Base-by-base conservation (phyloP, 1,139 yeast species). In the Geotrichum cucujoidarum region DNA sequence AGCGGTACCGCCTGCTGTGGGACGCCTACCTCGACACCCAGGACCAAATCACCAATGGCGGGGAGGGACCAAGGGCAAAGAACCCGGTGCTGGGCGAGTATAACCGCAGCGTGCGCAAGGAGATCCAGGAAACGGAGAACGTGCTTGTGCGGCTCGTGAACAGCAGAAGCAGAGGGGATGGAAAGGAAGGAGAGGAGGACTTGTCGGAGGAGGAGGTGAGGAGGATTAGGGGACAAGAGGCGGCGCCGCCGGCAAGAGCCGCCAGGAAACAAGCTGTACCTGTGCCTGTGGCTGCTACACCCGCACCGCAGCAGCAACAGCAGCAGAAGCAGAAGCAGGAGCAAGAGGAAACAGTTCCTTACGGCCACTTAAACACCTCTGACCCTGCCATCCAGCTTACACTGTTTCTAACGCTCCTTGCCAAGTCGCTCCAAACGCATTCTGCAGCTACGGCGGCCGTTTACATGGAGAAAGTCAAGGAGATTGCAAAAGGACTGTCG, bases 391-490 rank as follows among this genome's bases (percentile, higher is more conserved):
- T 57, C 14, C 55, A 57, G 29, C 53, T 57, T 17, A 58, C 59
- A 31, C 39, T 59, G 17, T 50, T 62, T 2, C 49, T 61, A n/a
- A 51, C 57, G 18, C 53, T 59, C 18, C 52, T 60, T 31, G 55
- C 58, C 18, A 51, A 58, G 17, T 60, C 60, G 22, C 48, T 60
- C 45, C 55, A 59, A n/a, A n/a, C n/a, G n/a, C n/a, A n/a, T n/a
- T n/a, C n/a, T n/a, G n/a, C n/a, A n/a, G n/a, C n/a, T n/a, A n/a
- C n/a, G n/a, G n/a, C n/a, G n/a, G n/a, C n/a, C n/a, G n/a, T n/a
- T n/a, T n/a, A n/a, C n/a, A n/a, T n/a, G n/a, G n/a, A n/a, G n/a
- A n/a, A n/a, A n/a, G n/a, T n/a, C n/a, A n/a, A n/a, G n/a, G n/a
- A n/a, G n/a, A n/a, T n/a, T n/a, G n/a, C n/a, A n/a, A n/a, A n/a